Percentiles rank a stretch among this genome's conserved stretches.
These are phyloP conservation scores for Yamadazyma paraphyllophila DNA, from an alignment of 805 yeast species.

Conservation along the genomic window DNA sequence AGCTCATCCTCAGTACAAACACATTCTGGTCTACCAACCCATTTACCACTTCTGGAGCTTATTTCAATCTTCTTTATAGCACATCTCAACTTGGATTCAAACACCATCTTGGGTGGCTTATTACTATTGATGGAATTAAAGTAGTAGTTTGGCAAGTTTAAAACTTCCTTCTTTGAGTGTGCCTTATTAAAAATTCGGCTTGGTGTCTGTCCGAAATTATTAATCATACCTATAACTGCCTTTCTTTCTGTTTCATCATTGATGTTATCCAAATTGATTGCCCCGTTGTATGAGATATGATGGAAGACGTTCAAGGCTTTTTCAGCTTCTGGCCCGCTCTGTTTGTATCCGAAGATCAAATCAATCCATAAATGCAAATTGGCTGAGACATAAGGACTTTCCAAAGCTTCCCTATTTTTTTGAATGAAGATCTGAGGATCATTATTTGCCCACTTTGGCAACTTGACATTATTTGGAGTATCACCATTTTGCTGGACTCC, in stretches of 20 bases:
- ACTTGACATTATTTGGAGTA: slow-evolving; percentile 55
- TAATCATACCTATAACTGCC: slow-evolving; percentile 81
- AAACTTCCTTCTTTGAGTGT: slow-evolving; percentile 52
- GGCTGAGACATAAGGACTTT: slow-evolving; percentile 74
- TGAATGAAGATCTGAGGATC: slow-evolving; percentile 73
- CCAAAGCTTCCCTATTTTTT: slow-evolving; percentile 79
- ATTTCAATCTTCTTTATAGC: slow-evolving; percentile 47
- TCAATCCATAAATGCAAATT: slow-evolving; percentile 85
- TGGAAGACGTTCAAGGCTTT: slow-evolving; percentile 75
- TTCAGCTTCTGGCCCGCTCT: slow-evolving; percentile 68
- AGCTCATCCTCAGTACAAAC: slow-evolving; percentile 37
- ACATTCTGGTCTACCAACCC: slow-evolving; percentile 52
- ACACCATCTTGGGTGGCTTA: slow-evolving; percentile 36
- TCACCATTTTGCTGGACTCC: slow-evolving; percentile 69
- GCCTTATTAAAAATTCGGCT: slow-evolving; percentile 64
- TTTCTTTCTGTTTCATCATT: slow-evolving; percentile 70
- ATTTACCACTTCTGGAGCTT: slow-evolving; percentile 39
- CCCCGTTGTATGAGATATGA: slow-evolving; percentile 81
- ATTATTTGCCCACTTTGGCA: slow-evolving; percentile 83
- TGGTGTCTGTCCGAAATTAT: slow-evolving; percentile 92
- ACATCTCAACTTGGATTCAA: slow-evolving; percentile 40
- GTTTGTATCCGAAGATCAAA: slow-evolving; percentile 77
- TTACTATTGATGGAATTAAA: slow-evolving; percentile 28
- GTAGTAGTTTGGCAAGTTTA: slow-evolving; percentile 37
- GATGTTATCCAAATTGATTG: slow-evolving; percentile 71